A percentile compares a stretch with the other conserved stretches of the same genome.
Evolutionary conservation across 768 basidiomycete species (phyloP).

Genomic region (Rhizopogon sp.): DNA sequence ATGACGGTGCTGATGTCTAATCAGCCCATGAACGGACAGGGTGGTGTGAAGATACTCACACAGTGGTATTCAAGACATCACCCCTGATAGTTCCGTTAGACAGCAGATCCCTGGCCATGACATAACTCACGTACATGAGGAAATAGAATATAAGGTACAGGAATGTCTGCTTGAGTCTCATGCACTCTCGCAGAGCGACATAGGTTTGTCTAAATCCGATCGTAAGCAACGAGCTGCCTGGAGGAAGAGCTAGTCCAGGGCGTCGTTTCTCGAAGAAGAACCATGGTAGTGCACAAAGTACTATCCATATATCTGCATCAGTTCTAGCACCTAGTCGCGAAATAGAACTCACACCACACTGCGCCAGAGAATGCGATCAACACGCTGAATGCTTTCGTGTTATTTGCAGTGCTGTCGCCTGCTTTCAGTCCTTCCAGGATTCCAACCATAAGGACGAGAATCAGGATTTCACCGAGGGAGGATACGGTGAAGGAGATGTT

Average conservation of each 20-base stretch:
- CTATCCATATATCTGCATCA: constrained; percentile 24
- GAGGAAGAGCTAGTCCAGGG: constrained; percentile 57
- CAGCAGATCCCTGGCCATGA: not conserved
- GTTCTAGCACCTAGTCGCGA: not conserved
- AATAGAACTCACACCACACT: constrained; percentile 54
- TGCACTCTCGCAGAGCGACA: constrained; percentile 57
- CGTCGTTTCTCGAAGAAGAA: constrained; percentile 64
- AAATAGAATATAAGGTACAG: constrained; percentile 73
- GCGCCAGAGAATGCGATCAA: constrained; percentile 77
- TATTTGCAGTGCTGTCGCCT: constrained; percentile 59
- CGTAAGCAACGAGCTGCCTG: constrained; percentile 49
- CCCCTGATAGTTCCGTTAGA: constrained; percentile 40
- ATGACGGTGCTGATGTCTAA: constrained; percentile 53
- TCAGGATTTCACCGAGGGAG: constrained; percentile 65
- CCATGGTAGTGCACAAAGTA: constrained; percentile 68
- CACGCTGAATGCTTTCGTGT: constrained; percentile 70
- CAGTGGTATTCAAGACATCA: constrained; percentile 70
- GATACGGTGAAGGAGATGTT: constrained; percentile 70
- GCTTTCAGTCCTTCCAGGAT: constrained; percentile 64
- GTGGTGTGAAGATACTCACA: constrained; percentile 36
- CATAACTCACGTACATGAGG: constrained; percentile 47
- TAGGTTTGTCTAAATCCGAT: constrained; percentile 68
- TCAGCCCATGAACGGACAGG: not conserved
- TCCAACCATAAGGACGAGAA: constrained; percentile 70
- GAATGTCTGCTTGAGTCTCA: constrained; percentile 68